These are phyloP conservation scores for Microsporum canis DNA, from an alignment of 2,329 filamentous ascomycete species.

Conservation along the genomic window DNA sequence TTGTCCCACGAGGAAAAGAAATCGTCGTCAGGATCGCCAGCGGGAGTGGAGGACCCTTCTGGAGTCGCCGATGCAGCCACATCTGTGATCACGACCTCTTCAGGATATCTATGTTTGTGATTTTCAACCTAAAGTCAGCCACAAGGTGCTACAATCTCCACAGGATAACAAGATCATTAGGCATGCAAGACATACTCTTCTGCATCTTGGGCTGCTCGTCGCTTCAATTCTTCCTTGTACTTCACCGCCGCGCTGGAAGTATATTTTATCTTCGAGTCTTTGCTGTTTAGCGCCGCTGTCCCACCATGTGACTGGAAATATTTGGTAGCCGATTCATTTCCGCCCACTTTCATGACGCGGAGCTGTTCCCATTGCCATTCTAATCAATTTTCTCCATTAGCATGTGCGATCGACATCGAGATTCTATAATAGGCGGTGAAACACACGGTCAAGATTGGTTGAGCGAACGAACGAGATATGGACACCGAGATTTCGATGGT, in stretches of 20 bases:
- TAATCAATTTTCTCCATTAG: constrained; percentile 27
- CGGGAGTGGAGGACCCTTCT: constrained; percentile 63
- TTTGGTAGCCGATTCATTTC: constrained; percentile 95
- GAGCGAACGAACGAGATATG: constrained; percentile 99
- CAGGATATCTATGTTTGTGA: constrained; percentile 54
- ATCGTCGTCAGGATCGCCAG: constrained; percentile 72
- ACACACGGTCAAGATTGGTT: constrained; percentile 93
- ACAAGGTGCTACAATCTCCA: neutral
- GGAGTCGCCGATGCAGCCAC: constrained; percentile 46
- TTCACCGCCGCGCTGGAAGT: constrained; percentile 85
- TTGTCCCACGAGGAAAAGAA: constrained; percentile 99
- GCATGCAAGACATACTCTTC: constrained; percentile 55
- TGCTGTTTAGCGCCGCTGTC: constrained; percentile 85
- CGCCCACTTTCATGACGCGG: constrained; percentile 93
- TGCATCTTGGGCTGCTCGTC: constrained; percentile 69
- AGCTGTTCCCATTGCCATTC: constrained; percentile 99
- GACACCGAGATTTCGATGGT: constrained; percentile 94
- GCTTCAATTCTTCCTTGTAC: constrained; percentile 94
- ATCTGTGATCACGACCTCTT: constrained; percentile 77
- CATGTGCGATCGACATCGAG: neutral
- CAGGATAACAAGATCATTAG: neutral
- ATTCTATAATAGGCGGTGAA: constrained; percentile 12
- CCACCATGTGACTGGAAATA: constrained; percentile 97
- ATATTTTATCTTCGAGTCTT: constrained; percentile 95
- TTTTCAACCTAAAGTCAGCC: constrained; percentile 4